These are phyloP conservation scores for Hygrocybe punicea DNA, from an alignment of 768 basidiomycete genomes.

Conservation along the genomic window DNA sequence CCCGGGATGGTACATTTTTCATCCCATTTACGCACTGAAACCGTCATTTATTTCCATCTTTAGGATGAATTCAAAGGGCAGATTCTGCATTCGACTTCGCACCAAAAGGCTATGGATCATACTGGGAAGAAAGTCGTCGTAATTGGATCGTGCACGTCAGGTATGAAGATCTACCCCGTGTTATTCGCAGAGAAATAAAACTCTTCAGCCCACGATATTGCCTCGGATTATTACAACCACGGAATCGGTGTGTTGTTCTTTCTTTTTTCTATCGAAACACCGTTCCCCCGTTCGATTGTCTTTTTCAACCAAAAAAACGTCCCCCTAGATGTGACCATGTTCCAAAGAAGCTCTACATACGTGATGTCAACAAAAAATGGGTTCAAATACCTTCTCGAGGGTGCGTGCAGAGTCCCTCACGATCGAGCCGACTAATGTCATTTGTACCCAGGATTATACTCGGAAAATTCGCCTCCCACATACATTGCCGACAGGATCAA, in stretches of 20 bases:
- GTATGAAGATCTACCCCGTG: constrained; percentile 15
- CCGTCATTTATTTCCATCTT: not conserved
- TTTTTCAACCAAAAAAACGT: too few species aligned
- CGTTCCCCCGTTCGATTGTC: not conserved
- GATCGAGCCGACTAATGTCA: too few species aligned
- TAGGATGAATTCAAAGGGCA: constrained; percentile 50
- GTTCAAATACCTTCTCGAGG: constrained; percentile 24
- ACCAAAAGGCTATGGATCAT: constrained; percentile 45
- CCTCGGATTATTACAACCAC: constrained; percentile 41
- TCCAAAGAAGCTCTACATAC: constrained; percentile 54
- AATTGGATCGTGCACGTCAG: constrained; percentile 60
- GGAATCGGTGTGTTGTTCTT: constrained; percentile 37
- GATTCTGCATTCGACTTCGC: constrained; percentile 49
- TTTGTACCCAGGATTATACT: constrained; percentile 44
- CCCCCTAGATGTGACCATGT: constrained; percentile 40
- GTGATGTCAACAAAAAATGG: constrained; percentile 50
- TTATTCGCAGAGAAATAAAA: not conserved
- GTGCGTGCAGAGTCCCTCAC: constrained; percentile 8
- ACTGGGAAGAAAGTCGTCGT: constrained; percentile 59
- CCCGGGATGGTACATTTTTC: constrained; percentile 38
- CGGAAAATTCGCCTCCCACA: constrained; percentile 46
- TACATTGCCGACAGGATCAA: constrained; percentile 51
- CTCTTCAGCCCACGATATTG: constrained; percentile 43
- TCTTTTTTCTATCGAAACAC: not conserved
- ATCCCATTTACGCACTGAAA: not conserved